Evolutionary conservation across 805 yeast species (phyloP).

Genomic region (Candida krabiensis): DNA sequence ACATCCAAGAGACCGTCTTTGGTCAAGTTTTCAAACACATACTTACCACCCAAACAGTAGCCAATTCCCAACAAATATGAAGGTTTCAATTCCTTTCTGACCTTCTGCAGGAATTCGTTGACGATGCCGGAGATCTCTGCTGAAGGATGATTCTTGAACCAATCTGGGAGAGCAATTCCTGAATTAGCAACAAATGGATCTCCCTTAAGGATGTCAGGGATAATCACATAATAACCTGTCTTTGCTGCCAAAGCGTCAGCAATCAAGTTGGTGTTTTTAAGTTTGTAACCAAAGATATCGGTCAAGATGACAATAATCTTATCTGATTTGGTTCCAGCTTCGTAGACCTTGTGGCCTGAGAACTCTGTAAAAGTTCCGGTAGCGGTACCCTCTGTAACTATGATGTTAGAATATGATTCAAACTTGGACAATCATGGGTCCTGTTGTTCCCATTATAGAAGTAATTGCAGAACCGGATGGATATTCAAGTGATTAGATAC

Average conservation of each 20-base stretch:
- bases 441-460: no score
- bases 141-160: conserved; percentile 42
- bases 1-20: conserved; percentile 41
- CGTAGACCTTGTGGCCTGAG: conserved; percentile 46
- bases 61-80: conserved; percentile 62
- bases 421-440: no score
- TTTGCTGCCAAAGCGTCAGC: conserved; percentile 64
- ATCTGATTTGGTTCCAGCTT: conserved; percentile 46
- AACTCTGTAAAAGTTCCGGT: conserved; percentile 45
- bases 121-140: conserved; percentile 51
- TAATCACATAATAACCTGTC: conserved; percentile 60
- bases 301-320: conserved; percentile 62
- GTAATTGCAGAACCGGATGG: no score
- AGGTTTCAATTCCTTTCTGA: conserved; percentile 46
- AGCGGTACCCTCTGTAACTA: no score
- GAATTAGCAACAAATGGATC: conserved; percentile 44
- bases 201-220: conserved; percentile 74
- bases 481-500: conserved; percentile 28
- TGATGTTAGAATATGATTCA: no score
- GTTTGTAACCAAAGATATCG: conserved; percentile 67
- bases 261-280: conserved; percentile 56
- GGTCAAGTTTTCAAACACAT: conserved; percentile 51
- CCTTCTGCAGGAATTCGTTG: conserved; percentile 43
- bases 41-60: conserved; percentile 85
- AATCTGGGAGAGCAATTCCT: conserved; percentile 31